phyloP scores from a whole-genome alignment of 202 grass and related monocot genomes.

The Panicum virgatum region DNA sequence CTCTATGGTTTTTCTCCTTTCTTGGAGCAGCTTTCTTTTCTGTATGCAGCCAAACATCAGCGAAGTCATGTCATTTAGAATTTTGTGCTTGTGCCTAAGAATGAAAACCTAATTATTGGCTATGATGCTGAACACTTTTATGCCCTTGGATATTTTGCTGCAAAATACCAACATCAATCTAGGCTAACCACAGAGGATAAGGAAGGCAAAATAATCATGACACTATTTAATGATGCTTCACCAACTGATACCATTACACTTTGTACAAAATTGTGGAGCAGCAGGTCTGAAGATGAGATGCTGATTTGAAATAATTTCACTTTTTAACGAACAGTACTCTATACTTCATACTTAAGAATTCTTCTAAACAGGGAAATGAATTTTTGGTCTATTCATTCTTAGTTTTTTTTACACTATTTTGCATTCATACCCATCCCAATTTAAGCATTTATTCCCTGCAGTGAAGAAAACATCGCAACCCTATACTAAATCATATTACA shows the following conservation, averaged over 20 bases:
- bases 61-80: neutral
- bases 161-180: neutral
- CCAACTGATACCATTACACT: too few species aligned
- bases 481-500: neutral
- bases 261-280: neutral
- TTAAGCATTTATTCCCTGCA: neutral
- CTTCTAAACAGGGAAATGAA: neutral
- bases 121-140: neutral
- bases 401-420: neutral
- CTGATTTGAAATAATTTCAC: conserved; percentile 6
- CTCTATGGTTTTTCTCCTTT: conserved; percentile 77
- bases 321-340: neutral
- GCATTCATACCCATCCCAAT: neutral
- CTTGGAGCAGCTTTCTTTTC: conserved; percentile 65
- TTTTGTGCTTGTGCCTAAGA: neutral
- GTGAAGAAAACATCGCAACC: neutral
- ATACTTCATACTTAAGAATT: neutral
- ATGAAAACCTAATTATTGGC: neutral
- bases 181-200: neutral
- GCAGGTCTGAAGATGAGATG: neutral
- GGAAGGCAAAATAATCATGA: neutral
- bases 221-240: neutral
- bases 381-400: neutral
- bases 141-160: neutral
- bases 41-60: conserved; percentile 17